Evolutionary conservation across 2,329 filamentous ascomycete genomes (phyloP), one percentile per base, ranked within the genome.

Genomic region (Leptographium galeiforme): DNA sequence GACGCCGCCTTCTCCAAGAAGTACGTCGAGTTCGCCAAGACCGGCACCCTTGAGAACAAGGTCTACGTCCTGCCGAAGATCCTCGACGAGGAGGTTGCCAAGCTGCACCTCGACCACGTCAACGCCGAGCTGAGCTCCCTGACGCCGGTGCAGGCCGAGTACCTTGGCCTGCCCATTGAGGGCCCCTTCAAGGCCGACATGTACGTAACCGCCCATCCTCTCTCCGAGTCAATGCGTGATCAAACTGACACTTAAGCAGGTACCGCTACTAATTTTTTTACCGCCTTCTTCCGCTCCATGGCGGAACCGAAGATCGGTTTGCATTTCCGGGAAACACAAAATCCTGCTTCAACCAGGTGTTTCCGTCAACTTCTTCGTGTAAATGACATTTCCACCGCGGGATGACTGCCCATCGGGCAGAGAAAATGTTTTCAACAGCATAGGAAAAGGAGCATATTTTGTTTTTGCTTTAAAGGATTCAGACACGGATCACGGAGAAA

Each of bases 41-140:
- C 81, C 60, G 88, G 87, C 73, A 89, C 93, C 81, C 87, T 95
- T 68, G 81, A 86, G 55, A 77, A 94, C 62, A 87, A 91, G 66
- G 93, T 97, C 76, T 96, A 94, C 74, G 90, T 94, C 65, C 81
- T 96, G 64, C 93, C 93, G 73, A 98, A 98, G 89, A 89, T 95
- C 67, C 84, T 98, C 61, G 93, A 98, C 66, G 93, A 98, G 84
- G 89, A 96, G 77, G 93, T 98, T 67, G 93, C 93, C 68, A 81
- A 85, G 68, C 87, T 96, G 62, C 93, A 98, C 77, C 78, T 96
- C 63, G 81, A 77, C 61, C 93, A 97, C 79, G 85, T 89, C 79
- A 94, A 95, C 75, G 93, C 81, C 67, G 89, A 97, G 81, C 82
- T 98, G 67, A 87, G 85, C 70, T 84, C 82, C 72, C 84, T 98